These are phyloP conservation scores for Geotrichum bryndzae DNA, from an alignment of 1,139 yeast species.

Conservation along the genomic window DNA sequence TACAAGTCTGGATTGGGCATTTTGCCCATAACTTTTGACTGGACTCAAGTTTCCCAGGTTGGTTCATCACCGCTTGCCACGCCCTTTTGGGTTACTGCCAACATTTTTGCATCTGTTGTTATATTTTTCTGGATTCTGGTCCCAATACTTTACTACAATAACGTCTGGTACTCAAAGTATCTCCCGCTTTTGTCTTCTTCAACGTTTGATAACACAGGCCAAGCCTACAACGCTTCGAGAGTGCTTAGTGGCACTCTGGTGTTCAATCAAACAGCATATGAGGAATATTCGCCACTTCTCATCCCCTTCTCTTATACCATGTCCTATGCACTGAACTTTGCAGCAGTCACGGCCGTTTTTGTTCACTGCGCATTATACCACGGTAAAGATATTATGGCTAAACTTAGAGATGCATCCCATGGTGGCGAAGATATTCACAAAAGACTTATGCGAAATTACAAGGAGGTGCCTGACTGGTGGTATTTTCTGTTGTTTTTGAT, in stretches of 20 bases:
- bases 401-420: conserved; percentile 13
- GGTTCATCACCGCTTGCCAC: conserved; percentile 48
- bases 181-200: conserved; percentile 42
- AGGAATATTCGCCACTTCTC: conserved; percentile 45
- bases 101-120: conserved; percentile 41
- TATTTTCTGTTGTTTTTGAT: conserved; percentile 15
- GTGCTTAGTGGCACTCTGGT: conserved; percentile 41
- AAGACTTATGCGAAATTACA: conserved; percentile 46
- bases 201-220: conserved; percentile 39
- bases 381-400: conserved; percentile 39
- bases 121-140: conserved; percentile 33
- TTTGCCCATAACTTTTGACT: conserved; percentile 46
- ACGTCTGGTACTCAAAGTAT: conserved; percentile 42
- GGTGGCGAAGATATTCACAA: conserved; percentile 34
- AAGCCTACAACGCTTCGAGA: conserved; percentile 36
- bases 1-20: conserved; percentile 50
- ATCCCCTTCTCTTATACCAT: conserved; percentile 45
- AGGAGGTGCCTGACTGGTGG: conserved; percentile 44
- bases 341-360: conserved; percentile 49
- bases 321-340: conserved; percentile 35
- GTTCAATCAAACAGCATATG: conserved; percentile 33
- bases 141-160: conserved; percentile 40
- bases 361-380: conserved; percentile 43
- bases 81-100: conserved; percentile 45
- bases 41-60: conserved; percentile 37